Evolutionary conservation across 2,329 filamentous ascomycete species (phyloP).

Genomic region (Exophiala dermatitidis): DNA sequence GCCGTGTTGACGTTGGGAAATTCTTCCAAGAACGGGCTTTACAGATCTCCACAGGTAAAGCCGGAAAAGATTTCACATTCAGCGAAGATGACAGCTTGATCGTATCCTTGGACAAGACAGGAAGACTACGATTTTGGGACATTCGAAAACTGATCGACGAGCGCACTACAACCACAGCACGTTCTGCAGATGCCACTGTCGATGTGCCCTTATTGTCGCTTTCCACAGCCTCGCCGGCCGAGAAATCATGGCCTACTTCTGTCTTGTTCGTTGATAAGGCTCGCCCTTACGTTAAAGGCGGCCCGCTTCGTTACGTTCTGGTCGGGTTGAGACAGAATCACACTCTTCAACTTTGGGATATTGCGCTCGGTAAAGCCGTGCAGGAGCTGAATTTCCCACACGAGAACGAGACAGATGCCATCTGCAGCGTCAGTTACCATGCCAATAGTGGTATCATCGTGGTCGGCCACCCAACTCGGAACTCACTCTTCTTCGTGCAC

Average conservation of each 20-base stretch:
- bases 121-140: constrained; percentile 96
- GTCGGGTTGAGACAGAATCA: constrained; percentile 99
- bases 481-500: constrained; percentile 95
- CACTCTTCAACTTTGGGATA: constrained; percentile 95
- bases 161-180: constrained; percentile 39
- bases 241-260: constrained; percentile 95
- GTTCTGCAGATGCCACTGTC: constrained; percentile 59
- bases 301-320: constrained; percentile 87
- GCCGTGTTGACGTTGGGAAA: constrained; percentile 73
- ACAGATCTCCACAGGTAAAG: constrained; percentile 94
- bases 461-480: constrained; percentile 90
- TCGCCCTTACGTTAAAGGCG: constrained; percentile 82
- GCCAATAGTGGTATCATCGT: constrained; percentile 86
- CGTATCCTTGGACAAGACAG: constrained; percentile 93
- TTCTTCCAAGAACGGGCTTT: constrained; percentile 80
- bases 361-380: constrained; percentile 87
- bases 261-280: constrained; percentile 94
- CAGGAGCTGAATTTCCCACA: constrained; percentile 96
- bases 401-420: constrained; percentile 92
- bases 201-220: constrained; percentile 81
- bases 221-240: constrained; percentile 74
- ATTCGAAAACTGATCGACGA: constrained; percentile 65
- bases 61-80: constrained; percentile 96
- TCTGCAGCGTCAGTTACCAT: constrained; percentile 94
- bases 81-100: constrained; percentile 93